These are phyloP conservation scores for Hanseniaspora clermontiae DNA, from an alignment of 805 yeast species.

Conservation along the genomic window DNA sequence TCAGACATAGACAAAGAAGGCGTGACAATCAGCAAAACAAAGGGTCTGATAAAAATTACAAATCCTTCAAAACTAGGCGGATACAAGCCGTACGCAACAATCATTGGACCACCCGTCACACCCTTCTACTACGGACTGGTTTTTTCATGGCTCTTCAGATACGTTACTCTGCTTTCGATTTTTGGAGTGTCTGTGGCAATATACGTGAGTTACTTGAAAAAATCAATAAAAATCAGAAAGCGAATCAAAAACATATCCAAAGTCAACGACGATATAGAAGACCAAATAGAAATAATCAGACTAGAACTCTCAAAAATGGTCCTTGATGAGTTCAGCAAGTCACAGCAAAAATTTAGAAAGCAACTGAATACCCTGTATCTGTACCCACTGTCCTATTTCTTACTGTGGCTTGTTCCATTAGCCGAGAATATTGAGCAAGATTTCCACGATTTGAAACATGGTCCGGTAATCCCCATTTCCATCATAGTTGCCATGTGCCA, in stretches of 20 bases:
- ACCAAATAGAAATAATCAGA: slow-evolving; percentile 33
- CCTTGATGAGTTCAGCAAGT: slow-evolving; percentile 44
- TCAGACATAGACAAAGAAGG: slow-evolving; percentile 20
- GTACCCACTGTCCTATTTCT: slow-evolving; percentile 70
- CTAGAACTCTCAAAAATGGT: slow-evolving; percentile 32
- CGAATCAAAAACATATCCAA: slow-evolving; percentile 27
- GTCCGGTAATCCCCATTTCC: slow-evolving; percentile 51
- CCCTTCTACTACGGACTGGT: slow-evolving; percentile 66
- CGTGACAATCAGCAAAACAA: slow-evolving; percentile 13
- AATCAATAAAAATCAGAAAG: slow-evolving; percentile 27
- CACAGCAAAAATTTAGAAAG: slow-evolving; percentile 58
- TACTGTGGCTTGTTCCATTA: slow-evolving; percentile 74
- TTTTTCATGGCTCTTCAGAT: slow-evolving; percentile 74
- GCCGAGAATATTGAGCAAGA: slow-evolving; percentile 49
- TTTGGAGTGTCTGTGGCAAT: slow-evolving; percentile 53
- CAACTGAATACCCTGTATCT: slow-evolving; percentile 71
- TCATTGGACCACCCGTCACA: slow-evolving; percentile 65
- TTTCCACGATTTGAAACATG: slow-evolving; percentile 34
- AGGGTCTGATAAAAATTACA: background rate
- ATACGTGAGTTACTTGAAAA: slow-evolving; percentile 45
- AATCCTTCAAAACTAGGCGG: slow-evolving; percentile 31
- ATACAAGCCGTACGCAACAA: slow-evolving; percentile 50
- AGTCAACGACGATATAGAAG: slow-evolving; percentile 1
- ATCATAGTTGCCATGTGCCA: slow-evolving; percentile 62
- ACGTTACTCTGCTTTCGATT: slow-evolving; percentile 49